phyloP scores from a whole-genome alignment of 768 basidiomycete genomes.

The Dictyophora rubrovolvata region DNA sequence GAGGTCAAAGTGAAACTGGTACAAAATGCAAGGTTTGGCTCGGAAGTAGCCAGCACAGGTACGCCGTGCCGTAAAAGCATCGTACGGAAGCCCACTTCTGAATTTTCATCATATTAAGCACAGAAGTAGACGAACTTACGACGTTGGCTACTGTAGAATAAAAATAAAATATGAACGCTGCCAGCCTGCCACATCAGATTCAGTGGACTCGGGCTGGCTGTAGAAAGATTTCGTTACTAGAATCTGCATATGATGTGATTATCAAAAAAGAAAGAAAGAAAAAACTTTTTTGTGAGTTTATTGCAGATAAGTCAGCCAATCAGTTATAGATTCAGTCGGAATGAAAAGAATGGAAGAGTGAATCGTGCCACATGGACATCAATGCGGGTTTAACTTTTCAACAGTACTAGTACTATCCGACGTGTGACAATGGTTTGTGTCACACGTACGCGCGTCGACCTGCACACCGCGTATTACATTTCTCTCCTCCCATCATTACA shows the following conservation, averaged over 20 bases:
- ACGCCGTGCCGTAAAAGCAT: too few relatives aligned
- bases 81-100: too few relatives aligned
- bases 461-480: not conserved
- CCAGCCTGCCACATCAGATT: too few relatives aligned
- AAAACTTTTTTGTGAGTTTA: not conserved
- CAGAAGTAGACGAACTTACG: not conserved
- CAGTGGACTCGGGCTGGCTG: too few relatives aligned
- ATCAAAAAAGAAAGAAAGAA: not conserved
- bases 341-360: not conserved
- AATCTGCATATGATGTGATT: not conserved
- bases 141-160: not conserved
- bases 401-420: not conserved
- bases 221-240: not conserved
- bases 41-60: too few relatives aligned
- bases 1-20: too few relatives aligned
- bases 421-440: not conserved
- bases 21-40: too few relatives aligned
- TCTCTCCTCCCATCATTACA: not conserved
- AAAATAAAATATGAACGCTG: not conserved
- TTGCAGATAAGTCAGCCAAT: too few relatives aligned
- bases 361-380: too few relatives aligned
- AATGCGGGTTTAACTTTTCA: too few relatives aligned
- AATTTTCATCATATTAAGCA: not conserved
- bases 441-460: constrained; percentile 4
- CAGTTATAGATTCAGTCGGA: not conserved